Evolutionary conservation across 345 rosid genomes (phyloP), one percentile per base, ranked within the genome.

Genomic region (Hypericum androsaemum): DNA sequence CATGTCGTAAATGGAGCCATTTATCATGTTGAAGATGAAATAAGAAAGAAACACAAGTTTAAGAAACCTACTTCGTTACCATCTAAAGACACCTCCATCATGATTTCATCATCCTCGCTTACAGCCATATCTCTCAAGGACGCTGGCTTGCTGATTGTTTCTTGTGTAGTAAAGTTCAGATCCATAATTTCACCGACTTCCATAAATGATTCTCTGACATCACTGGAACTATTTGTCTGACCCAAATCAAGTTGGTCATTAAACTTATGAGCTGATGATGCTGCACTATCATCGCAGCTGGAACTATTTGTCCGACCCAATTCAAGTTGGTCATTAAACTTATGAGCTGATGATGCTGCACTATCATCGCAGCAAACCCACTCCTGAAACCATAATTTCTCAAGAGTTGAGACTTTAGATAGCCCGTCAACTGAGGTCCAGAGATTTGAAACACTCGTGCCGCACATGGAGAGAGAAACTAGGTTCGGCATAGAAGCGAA

Each of bases 401-500:
- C 54, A 62, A 87, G 67, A 66, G 84, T 76, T 41, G 71, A 78
- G 48, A 90, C 87, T 63, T 78, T 90, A 53, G 77, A 77, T 68
- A 90, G 82, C 49, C 87, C 95, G 0, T 89, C 82, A 8, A 71
- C 35, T 12, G 98, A 66, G 17, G 87, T 87, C 96, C 94, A 87
- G 62, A 90, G 87, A 75, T 90, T 84, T 10, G 86, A 63, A 48
- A 90, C 74, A 67, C 74, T 65, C 38, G 96, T 87, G 58, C 73
- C 89, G 36, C 98, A 87, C 92, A 87, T 76, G 2, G 98, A 84
- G 59, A 90, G 86, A 61, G 60, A 68, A 41, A 55, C 65, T 64
- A 90, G 74, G 37, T 82, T 87, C 6, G 98, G 95, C 87, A 84
- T 87, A 74, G 75, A 56, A 74, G 84, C 54, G 55, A 90, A 87